Evolutionary conservation across 139 green algal genomes (phyloP).

Genomic region (Micractinium sp.): DNA sequence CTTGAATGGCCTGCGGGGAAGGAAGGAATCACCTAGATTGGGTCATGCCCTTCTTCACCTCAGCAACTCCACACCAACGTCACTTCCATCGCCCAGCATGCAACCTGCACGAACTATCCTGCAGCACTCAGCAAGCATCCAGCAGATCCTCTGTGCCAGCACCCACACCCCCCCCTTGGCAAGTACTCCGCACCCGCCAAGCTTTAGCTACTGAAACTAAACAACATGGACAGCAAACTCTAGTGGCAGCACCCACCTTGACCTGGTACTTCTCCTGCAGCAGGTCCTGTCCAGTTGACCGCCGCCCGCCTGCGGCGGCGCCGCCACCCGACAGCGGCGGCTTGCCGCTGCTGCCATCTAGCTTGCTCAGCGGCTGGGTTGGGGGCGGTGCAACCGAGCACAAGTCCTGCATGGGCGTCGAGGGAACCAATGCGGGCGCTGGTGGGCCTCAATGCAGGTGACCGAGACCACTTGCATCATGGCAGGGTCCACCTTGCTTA

Average conservation of each 20-base stretch:
- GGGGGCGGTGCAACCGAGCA: slow-evolving; percentile 42
- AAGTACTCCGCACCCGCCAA: neutral
- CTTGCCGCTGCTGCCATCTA: neutral
- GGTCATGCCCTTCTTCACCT: no score
- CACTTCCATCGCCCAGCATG: no score
- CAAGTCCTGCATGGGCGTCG: slow-evolving; percentile 28
- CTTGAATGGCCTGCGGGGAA: slow-evolving; percentile 39
- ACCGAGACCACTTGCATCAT: no score
- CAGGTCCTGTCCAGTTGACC: slow-evolving; percentile 13
- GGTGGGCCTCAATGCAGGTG: neutral
- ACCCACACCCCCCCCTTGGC: neutral
- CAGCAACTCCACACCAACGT: no score
- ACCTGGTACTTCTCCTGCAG: slow-evolving; percentile 40
- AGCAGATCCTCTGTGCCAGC: no score
- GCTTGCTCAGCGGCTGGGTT: slow-evolving; percentile 35
- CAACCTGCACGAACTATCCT: no score
- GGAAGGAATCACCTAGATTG: no score
- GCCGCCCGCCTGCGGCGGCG: neutral
- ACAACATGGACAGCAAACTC: neutral
- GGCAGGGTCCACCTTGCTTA: neutral
- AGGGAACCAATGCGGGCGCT: neutral
- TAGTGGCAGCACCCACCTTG: neutral
- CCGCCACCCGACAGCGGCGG: neutral
- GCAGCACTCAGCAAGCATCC: no score
- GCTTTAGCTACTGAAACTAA: neutral